Conservation (phyloP, 192 early-diverging fungal species). For the Radiomyces spectabilis region DNA sequence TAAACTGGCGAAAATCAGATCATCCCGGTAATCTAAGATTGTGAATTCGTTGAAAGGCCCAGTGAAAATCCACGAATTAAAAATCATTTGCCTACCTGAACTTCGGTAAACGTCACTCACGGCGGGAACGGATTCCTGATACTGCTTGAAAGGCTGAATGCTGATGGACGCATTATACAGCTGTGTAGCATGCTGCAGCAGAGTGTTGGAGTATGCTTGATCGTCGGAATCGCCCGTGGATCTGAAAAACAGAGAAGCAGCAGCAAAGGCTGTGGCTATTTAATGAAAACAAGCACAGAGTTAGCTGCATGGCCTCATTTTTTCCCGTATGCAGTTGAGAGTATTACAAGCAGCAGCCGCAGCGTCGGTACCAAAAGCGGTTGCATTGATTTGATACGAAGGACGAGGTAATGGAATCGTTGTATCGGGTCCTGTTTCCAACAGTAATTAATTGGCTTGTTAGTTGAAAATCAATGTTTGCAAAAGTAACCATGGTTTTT, state of each 20-base stretch:
- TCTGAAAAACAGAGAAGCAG: constrained; percentile 38
- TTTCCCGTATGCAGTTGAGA: not conserved
- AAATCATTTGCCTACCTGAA: constrained; percentile 1
- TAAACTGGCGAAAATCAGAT: constrained; percentile 40
- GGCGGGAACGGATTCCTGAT: constrained; percentile 31
- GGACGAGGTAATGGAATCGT: constrained; percentile 41
- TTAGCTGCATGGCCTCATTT: not conserved
- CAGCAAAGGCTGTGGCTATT: constrained; percentile 44
- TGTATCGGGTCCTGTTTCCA: no score
- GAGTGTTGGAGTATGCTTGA: constrained; percentile 24
- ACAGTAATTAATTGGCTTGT: no score
- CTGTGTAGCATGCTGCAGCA: constrained; percentile 34
- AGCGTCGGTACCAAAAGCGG: constrained; percentile 41
- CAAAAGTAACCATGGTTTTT: no score
- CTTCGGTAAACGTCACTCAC: constrained; percentile 29
- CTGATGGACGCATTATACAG: constrained; percentile 35
- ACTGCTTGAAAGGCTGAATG: constrained; percentile 29
- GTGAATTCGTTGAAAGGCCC: no score
- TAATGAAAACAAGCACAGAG: not conserved
- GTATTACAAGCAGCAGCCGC: constrained; percentile 26
- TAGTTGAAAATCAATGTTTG: no score
- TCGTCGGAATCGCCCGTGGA: constrained; percentile 32
- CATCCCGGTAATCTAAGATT: constrained; percentile 29
- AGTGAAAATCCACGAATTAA: not conserved
- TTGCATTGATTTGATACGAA: constrained; percentile 32